Percentiles rank a stretch among this genome's conserved stretches.
Evolutionary conservation across 1,284 basidiomycete species (phyloP).

Genomic region (Trichosporon faecale): DNA sequence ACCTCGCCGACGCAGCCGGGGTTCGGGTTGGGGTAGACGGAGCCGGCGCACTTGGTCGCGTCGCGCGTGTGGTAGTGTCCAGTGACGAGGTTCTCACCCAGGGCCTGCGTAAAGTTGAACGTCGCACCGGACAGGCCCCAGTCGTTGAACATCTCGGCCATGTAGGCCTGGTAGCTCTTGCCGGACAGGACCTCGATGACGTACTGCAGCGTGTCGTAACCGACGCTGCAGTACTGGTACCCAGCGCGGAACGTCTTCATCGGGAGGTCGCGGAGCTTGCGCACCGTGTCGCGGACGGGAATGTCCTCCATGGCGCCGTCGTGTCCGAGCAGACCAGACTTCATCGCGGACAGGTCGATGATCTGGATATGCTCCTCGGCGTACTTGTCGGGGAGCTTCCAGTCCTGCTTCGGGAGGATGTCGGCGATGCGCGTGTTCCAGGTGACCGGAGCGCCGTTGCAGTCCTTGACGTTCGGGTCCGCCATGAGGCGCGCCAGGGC

Average conservation of each 20-base stretch:
- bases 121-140: conserved; percentile 34
- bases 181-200: conserved; percentile 35
- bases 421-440: conserved; percentile 54
- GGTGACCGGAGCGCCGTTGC: conserved; percentile 30
- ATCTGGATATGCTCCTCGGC: conserved; percentile 50
- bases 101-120: conserved; percentile 26
- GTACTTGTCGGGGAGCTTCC: conserved; percentile 52
- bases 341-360: conserved; percentile 47
- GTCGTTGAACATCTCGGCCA: conserved; percentile 34
- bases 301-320: conserved; percentile 17
- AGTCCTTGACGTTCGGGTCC: not conserved
- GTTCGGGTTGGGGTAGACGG: not conserved
- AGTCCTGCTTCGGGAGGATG: conserved; percentile 52
- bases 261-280: conserved; percentile 31
- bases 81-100: conserved; percentile 10
- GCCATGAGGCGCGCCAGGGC: not conserved
- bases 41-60: not conserved
- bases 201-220: conserved; percentile 29
- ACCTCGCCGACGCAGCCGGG: not conserved
- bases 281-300: conserved; percentile 20
- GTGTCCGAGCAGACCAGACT: conserved; percentile 38
- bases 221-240: conserved; percentile 43
- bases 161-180: conserved; percentile 28
- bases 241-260: conserved; percentile 36
- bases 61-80: conserved; percentile 4